Conservation (phyloP, 2,329 filamentous ascomycete genomes). For the Aspergillus luchuensis region DNA sequence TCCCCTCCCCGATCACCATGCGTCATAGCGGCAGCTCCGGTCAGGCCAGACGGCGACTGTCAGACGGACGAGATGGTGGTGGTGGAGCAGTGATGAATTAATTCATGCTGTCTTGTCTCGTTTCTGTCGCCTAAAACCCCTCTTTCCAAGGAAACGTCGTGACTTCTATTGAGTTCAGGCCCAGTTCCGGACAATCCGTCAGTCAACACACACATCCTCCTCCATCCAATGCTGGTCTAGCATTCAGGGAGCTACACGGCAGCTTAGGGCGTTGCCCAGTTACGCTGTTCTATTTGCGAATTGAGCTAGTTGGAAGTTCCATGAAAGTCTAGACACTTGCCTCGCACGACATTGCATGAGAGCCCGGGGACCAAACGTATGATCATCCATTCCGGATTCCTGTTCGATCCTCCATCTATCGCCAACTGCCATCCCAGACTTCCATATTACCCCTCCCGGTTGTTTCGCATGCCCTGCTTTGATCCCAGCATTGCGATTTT, state of each 20-base stretch:
- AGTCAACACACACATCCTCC: neutral
- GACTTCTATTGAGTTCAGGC: neutral
- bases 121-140: neutral
- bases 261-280: neutral
- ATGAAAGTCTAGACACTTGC: constrained; percentile 9
- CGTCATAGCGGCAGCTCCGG: constrained; percentile 7
- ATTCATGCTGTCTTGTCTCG: neutral
- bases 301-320: constrained; percentile 1
- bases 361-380: constrained; percentile 4
- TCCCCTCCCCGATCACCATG: neutral
- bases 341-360: constrained; percentile 6
- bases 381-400: constrained; percentile 4
- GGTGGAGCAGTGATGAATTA: no score
- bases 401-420: constrained; percentile 11
- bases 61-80: neutral
- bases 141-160: neutral
- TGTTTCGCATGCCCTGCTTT: constrained; percentile 16
- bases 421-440: neutral
- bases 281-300: neutral
- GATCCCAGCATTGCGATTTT: constrained; percentile 11
- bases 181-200: constrained; percentile 4
- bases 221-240: neutral
- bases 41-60: neutral
- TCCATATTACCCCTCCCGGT: constrained; percentile 11
- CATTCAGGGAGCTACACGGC: neutral